Percentiles rank a stretch among this genome's conserved stretches.
These are phyloP conservation scores for Bolboschoenoplectus hybrid DNA, from an alignment of 202 grass and related monocot species.

Conservation along the genomic window DNA sequence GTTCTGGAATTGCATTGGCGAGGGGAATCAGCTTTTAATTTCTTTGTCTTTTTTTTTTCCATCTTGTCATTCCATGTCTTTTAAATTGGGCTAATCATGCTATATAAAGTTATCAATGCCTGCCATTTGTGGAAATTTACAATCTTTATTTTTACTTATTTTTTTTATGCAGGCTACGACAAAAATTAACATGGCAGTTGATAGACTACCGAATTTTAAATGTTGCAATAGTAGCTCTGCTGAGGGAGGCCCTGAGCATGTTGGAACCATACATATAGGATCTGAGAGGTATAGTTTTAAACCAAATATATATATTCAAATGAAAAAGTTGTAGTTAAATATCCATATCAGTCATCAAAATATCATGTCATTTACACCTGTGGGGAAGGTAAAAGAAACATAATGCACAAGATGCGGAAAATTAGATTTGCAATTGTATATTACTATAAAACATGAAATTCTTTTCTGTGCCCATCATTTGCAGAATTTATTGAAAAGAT, in stretches of 20 bases:
- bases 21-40: conserved; percentile 12
- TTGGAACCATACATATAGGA: conserved; percentile 97
- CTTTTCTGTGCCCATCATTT: not conserved
- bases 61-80: not conserved
- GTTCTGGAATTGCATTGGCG: not conserved
- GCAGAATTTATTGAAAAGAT: not conserved
- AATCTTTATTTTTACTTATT: not conserved
- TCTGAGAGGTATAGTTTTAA: conserved; percentile 67
- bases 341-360: not conserved
- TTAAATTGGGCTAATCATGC: not conserved
- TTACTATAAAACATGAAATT: not conserved
- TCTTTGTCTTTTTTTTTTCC: not conserved
- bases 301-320: not conserved
- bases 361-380: not conserved
- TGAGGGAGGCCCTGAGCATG: conserved; percentile 79
- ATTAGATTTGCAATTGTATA: conserved; percentile 5
- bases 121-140: not conserved
- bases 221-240: conserved; percentile 67
- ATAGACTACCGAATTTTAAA: conserved; percentile 82
- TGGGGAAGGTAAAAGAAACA: conserved; percentile 6
- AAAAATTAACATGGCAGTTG: conserved; percentile 96
- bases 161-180: conserved; percentile 70
- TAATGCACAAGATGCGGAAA: not conserved
- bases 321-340: conserved; percentile 5
- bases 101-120: not conserved